Conservation (phyloP, 2,329 filamentous ascomycete genomes). For the Fusarium globosum region DNA sequence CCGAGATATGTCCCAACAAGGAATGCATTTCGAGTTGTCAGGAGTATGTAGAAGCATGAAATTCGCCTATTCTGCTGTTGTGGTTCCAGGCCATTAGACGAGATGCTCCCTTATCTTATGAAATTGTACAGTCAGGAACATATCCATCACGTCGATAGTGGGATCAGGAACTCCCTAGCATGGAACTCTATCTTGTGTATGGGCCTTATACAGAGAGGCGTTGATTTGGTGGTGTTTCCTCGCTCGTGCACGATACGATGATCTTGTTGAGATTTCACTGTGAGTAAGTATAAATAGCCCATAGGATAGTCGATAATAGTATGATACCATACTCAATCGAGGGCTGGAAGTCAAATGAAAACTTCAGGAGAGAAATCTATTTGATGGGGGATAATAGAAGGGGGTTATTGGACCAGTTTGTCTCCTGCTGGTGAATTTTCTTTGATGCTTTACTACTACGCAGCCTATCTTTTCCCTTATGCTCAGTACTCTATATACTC, state of each 20-base stretch:
- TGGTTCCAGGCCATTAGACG: neutral
- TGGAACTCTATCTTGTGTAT: neutral
- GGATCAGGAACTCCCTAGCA: neutral
- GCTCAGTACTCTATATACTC: neutral
- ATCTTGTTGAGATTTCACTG: neutral
- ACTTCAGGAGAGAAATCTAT: neutral
- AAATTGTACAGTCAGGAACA: neutral
- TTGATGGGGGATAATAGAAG: no score
- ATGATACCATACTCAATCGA: neutral
- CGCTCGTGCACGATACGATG: neutral
- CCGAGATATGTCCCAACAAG: neutral
- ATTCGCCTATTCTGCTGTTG: neutral
- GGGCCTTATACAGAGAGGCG: neutral
- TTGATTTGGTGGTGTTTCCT: neutral
- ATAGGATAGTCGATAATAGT: no score
- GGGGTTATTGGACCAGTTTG: neutral
- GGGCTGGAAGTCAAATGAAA: neutral
- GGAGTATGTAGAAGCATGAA: neutral
- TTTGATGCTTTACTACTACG: neutral
- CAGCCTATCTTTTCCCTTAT: neutral
- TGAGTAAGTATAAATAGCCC: neutral
- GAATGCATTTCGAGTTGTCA: neutral
- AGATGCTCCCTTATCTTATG: neutral
- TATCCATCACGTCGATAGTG: no score
- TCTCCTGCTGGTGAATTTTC: neutral